Evolutionary conservation across 495 filamentous ascomycete species (phyloP), one percentile per base, ranked within the genome.

Genomic region (Trichoderma virens): DNA sequence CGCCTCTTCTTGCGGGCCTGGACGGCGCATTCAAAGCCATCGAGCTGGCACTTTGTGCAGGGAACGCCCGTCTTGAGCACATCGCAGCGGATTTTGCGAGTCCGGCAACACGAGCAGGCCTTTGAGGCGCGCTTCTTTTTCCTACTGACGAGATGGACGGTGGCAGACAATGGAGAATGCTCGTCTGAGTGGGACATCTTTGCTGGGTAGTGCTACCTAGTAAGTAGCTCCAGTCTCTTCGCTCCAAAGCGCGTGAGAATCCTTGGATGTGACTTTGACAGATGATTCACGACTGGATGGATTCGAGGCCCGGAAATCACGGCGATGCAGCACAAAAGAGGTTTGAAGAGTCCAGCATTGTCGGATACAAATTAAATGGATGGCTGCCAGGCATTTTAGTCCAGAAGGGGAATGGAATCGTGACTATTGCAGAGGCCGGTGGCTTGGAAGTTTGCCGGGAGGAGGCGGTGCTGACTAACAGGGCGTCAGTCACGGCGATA

Each of bases 1-100:
- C 61, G 61, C 20, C 61, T 11, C 61, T 62, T 62, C 61, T 62
- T 62, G n/a, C 61, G 61, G 13, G 28, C 61, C 35, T 30, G 35
- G 65, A 78, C 73, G 11, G 73, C 62, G 41, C 73, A 75, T 14
- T 69, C 69, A 38, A 73, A 71, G 41, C 66, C 72, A 62, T 75
- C 73, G 27, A 75, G 70, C 63, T 73, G 73, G 65, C 80, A 83
- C 45, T 80, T 79, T 64, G 79, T 81, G 68, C 79, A 83, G 16
- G 80, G 79, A 54, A 72, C 70, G 0, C 79, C 79, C 13, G 74
- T 70, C 34, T 81, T 77, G 2, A 76, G 78, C 8, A 80, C 78
- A 62, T 83, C 80, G 65, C 80, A 83, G 59, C 80, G 76, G 34
- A 83, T 79, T 66, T 82, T 81, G 20, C 80, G 75, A 63, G 78